A percentile compares a stretch with the other conserved stretches of the same genome.
These are phyloP conservation scores for Trichomonascaceae sp. DNA, from an alignment of 1,139 yeast species.

Conservation along the genomic window DNA sequence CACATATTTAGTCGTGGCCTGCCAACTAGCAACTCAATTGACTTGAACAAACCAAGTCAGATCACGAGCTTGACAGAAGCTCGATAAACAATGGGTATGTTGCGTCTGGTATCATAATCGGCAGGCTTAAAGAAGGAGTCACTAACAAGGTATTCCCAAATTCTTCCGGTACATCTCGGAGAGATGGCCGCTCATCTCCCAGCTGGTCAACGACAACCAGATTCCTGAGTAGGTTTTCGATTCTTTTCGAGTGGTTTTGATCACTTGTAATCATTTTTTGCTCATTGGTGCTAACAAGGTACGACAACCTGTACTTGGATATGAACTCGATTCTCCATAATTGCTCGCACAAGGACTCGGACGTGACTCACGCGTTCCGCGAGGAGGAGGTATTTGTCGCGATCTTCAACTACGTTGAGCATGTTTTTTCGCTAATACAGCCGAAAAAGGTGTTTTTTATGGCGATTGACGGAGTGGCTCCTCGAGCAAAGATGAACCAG, in stretches of 20 bases:
- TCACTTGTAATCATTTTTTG: too few relatives aligned
- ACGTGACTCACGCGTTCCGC: slow-evolving; percentile 35
- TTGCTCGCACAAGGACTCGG: slow-evolving; percentile 52
- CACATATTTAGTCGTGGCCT: too few relatives aligned
- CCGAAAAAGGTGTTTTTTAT: slow-evolving; percentile 83
- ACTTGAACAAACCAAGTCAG: too few relatives aligned
- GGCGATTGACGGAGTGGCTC: slow-evolving; percentile 99
- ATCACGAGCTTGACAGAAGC: too few relatives aligned
- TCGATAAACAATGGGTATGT: too few relatives aligned
- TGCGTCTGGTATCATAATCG: too few relatives aligned
- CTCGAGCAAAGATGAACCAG: slow-evolving; percentile 97
- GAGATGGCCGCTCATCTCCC: slow-evolving; percentile 96
- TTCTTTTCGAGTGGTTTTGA: too few relatives aligned
- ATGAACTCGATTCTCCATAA: slow-evolving; percentile 86
- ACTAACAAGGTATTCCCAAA: slow-evolving; percentile 69
- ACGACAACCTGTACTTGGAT: slow-evolving; percentile 87
- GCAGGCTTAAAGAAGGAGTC: too few relatives aligned
- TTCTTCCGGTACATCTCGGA: slow-evolving; percentile 94
- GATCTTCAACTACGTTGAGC: slow-evolving; percentile 92
- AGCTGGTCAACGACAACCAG: slow-evolving; percentile 69
- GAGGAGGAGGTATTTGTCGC: slow-evolving; percentile 90
- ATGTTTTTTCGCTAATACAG: slow-evolving; percentile 71
- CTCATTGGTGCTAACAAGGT: slow-evolving; percentile 28
- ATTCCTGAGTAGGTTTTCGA: slow-evolving; percentile 49
- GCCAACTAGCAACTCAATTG: too few relatives aligned